phyloP scores from a whole-genome alignment of 768 basidiomycete species.

The Mycena maculata region DNA sequence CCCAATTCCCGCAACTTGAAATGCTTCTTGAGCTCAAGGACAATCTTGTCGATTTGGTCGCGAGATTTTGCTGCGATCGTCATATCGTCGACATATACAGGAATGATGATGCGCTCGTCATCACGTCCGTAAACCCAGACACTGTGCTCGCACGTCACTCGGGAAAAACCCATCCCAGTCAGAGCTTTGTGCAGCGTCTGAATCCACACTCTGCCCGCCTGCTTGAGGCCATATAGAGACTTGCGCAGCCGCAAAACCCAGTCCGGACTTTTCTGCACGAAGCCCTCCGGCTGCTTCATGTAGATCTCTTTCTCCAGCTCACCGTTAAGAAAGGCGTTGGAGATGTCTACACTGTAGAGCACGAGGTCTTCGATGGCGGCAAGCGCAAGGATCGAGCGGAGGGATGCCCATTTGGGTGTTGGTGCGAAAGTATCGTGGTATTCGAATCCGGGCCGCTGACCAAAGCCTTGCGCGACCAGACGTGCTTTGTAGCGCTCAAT shows the following conservation, averaged over 20 bases:
- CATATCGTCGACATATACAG: slow-evolving; percentile 47
- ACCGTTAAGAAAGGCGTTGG: slow-evolving; percentile 44
- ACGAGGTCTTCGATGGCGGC: slow-evolving; percentile 43
- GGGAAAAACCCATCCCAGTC: slow-evolving; percentile 14
- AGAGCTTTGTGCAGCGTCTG: slow-evolving; percentile 33
- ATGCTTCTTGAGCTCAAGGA: slow-evolving; percentile 38
- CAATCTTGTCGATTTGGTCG: slow-evolving; percentile 20
- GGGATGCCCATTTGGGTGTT: slow-evolving; percentile 34
- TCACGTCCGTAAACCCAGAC: slow-evolving; percentile 33
- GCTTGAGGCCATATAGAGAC: slow-evolving; percentile 50
- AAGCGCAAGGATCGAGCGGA: slow-evolving; percentile 38
- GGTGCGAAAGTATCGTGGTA: slow-evolving; percentile 38
- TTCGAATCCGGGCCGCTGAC: slow-evolving; percentile 45
- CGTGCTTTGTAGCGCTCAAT: slow-evolving; percentile 1
- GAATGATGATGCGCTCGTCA: slow-evolving; percentile 37
- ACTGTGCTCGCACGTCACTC: slow-evolving; percentile 27
- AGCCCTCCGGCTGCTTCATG: slow-evolving; percentile 47
- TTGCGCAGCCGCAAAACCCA: slow-evolving; percentile 39
- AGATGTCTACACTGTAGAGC: slow-evolving; percentile 43
- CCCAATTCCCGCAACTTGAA: slow-evolving; percentile 50
- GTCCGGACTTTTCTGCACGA: slow-evolving; percentile 25
- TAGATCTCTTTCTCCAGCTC: slow-evolving; percentile 45
- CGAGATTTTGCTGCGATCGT: slow-evolving; percentile 4
- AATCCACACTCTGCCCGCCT: slow-evolving; percentile 45
- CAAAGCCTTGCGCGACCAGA: slow-evolving; percentile 32